phyloP scores from a whole-genome alignment of 2,329 filamentous ascomycete species.

The Colletotrichum nymphaeae region DNA sequence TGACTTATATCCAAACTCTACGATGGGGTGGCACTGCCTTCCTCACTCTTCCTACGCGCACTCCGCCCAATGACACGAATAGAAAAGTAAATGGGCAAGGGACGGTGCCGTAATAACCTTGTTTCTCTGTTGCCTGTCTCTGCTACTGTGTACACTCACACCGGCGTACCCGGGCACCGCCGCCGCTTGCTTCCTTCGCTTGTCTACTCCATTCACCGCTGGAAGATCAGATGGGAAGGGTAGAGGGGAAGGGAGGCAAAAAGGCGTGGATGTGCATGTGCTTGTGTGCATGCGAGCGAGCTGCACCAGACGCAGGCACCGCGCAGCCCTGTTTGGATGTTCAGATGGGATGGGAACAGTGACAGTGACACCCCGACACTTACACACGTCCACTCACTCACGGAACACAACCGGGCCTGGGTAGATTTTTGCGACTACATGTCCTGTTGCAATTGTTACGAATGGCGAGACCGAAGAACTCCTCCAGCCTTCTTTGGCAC shows the following conservation, averaged over 20 bases:
- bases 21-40: slow-evolving; percentile 19
- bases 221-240: slow-evolving; percentile 15
- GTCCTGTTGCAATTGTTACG: background rate
- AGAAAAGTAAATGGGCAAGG: background rate
- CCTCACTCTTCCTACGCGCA: background rate
- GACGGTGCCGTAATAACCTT: slow-evolving; percentile 15
- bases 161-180: background rate
- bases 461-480: background rate
- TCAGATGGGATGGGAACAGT: background rate
- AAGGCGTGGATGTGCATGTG: background rate
- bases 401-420: background rate
- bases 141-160: background rate
- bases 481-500: background rate
- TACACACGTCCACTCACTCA: background rate
- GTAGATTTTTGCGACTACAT: background rate
- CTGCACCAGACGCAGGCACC: background rate
- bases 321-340: background rate
- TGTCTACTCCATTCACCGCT: background rate
- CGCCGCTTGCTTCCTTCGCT: background rate
- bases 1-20: slow-evolving; percentile 20
- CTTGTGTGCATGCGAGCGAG: background rate
- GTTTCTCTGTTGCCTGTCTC: background rate
- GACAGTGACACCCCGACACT: background rate
- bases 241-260: background rate
- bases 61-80: background rate